Evolutionary conservation across 2,329 filamentous ascomycete species (phyloP).

Genomic region (Fusarium hainanense): DNA sequence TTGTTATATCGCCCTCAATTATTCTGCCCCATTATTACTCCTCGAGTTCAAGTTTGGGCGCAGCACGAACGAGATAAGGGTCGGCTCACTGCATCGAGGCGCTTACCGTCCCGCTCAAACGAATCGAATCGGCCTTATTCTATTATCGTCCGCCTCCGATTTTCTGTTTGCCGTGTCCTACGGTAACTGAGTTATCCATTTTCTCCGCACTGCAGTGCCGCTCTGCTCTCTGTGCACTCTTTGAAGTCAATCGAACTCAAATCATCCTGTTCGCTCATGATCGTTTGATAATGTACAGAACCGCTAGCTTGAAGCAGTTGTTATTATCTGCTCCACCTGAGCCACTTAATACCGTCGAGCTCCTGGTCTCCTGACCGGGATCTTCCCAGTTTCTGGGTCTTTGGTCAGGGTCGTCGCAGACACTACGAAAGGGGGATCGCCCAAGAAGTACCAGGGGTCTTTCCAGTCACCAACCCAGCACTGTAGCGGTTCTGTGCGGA

Average conservation of each 20-base stretch:
- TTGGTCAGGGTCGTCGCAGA: slow-evolving; percentile 19
- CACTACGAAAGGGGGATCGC: slow-evolving; percentile 41
- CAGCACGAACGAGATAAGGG: slow-evolving; percentile 20
- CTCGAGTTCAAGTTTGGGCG: neutral
- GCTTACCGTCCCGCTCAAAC: slow-evolving; percentile 15
- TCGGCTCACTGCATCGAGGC: slow-evolving; percentile 31
- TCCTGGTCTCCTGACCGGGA: slow-evolving; percentile 43
- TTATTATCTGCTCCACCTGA: slow-evolving; percentile 17
- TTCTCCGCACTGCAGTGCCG: slow-evolving; percentile 7
- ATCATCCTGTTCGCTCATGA: neutral
- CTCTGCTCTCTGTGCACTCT: slow-evolving; percentile 1
- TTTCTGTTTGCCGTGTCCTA: slow-evolving; percentile 7
- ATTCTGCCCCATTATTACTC: neutral
- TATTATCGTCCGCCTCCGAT: slow-evolving; percentile 17
- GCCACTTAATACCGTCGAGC: slow-evolving; percentile 18
- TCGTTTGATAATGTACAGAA: neutral
- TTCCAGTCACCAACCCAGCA: slow-evolving; percentile 15
- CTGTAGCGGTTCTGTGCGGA: neutral
- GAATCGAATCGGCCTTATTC: slow-evolving; percentile 1
- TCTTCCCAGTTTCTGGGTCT: slow-evolving; percentile 23
- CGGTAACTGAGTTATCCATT: slow-evolving; percentile 8
- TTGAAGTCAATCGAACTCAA: slow-evolving; percentile 1
- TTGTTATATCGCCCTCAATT: neutral
- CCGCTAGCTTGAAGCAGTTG: slow-evolving; percentile 7
- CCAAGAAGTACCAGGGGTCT: slow-evolving; percentile 26